These are phyloP conservation scores for Aspergillus candidus DNA, from an alignment of 2,329 filamentous ascomycete species.

Conservation along the genomic window DNA sequence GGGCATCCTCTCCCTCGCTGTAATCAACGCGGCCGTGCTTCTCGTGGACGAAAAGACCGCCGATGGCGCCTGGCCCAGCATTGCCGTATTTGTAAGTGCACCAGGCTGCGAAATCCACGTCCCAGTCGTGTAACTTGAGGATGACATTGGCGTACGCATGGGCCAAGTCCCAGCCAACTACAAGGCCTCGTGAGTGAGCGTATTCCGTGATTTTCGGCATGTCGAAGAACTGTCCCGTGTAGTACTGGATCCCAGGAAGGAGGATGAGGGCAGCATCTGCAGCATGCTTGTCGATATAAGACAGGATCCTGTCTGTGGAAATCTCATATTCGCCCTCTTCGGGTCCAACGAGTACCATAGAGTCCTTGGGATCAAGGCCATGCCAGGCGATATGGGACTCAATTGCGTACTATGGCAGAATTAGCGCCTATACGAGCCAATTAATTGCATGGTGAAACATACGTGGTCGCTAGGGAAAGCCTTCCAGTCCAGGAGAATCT, in stretches of 20 bases:
- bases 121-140: conserved; percentile 74
- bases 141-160: conserved; percentile 79
- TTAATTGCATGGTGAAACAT: conserved; percentile 24
- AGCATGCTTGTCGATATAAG: conserved; percentile 66
- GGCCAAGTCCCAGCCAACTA: conserved; percentile 79
- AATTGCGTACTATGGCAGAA: conserved; percentile 60
- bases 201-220: conserved; percentile 70
- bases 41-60: conserved; percentile 72
- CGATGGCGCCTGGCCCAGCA: conserved; percentile 72
- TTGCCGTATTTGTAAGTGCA: conserved; percentile 95
- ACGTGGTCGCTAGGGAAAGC: conserved; percentile 82
- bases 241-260: conserved; percentile 84
- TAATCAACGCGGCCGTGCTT: conserved; percentile 51
- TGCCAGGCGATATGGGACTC: conserved; percentile 73
- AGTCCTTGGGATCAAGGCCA: conserved; percentile 56
- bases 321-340: conserved; percentile 53
- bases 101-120: conserved; percentile 85
- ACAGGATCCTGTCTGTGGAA: conserved; percentile 63
- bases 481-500: conserved; percentile 78
- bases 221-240: conserved; percentile 80
- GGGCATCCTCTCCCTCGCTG: conserved; percentile 35
- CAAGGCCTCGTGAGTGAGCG: conserved; percentile 62
- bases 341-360: conserved; percentile 68
- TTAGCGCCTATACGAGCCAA: conserved; percentile 7
- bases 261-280: conserved; percentile 67